Conservation (phyloP, 2,329 filamentous ascomycete genomes). For the Monosporascus sp. region DNA sequence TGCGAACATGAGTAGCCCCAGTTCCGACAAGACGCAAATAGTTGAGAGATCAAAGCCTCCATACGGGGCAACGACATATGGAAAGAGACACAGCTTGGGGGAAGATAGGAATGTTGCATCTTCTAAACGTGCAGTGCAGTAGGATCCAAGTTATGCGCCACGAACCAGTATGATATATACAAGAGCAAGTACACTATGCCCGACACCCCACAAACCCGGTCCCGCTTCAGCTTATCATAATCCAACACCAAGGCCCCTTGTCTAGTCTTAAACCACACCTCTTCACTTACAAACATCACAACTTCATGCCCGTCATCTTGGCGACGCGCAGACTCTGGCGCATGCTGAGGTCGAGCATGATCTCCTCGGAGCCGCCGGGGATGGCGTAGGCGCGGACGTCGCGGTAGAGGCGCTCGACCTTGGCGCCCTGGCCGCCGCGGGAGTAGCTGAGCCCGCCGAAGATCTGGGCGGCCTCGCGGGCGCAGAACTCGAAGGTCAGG, state of each 20-base stretch:
- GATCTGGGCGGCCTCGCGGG: slow-evolving; percentile 92
- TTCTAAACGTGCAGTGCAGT: too few relatives aligned
- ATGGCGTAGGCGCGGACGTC: slow-evolving; percentile 96
- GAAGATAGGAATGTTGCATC: too few relatives aligned
- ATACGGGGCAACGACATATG: too few relatives aligned
- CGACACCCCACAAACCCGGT: too few relatives aligned
- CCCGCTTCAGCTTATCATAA: too few relatives aligned
- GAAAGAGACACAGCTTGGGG: too few relatives aligned
- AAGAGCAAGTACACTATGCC: too few relatives aligned
- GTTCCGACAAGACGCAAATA: too few relatives aligned
- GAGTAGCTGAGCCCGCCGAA: slow-evolving; percentile 93
- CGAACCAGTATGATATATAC: too few relatives aligned
- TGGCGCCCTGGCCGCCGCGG: slow-evolving; percentile 87
- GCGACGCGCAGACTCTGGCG: slow-evolving; percentile 84
- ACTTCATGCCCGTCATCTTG: slow-evolving; percentile 90
- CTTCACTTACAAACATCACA: slow-evolving; percentile 46
- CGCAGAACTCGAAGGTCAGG: slow-evolving; percentile 95
- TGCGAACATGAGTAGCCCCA: too few relatives aligned
- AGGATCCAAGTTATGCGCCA: too few relatives aligned
- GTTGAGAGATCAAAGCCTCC: too few relatives aligned
- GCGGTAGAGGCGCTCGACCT: slow-evolving; percentile 90
- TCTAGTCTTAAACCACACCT: background rate
- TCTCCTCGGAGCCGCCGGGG: slow-evolving; percentile 93
- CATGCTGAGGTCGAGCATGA: slow-evolving; percentile 96
- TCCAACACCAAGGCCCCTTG: background rate